A percentile compares a stretch with the other conserved stretches of the same genome.
These are phyloP conservation scores for Biscogniauxia marginata DNA, from an alignment of 2,329 filamentous ascomycete species.

Conservation along the genomic window DNA sequence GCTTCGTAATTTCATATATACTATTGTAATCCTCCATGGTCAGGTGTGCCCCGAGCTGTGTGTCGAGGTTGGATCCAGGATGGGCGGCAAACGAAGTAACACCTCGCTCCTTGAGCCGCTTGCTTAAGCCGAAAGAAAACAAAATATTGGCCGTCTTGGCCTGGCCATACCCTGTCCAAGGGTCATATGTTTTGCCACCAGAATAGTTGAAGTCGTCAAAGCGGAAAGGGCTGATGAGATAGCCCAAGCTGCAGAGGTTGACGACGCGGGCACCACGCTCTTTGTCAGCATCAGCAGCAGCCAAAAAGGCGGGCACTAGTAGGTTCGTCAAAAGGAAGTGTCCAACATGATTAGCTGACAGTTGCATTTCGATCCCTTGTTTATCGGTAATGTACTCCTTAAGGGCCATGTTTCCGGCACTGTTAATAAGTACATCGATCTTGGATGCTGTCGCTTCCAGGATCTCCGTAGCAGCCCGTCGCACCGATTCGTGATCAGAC, in stretches of 20 bases:
- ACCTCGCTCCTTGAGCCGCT: slow-evolving; percentile 30
- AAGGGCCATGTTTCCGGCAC: slow-evolving; percentile 23
- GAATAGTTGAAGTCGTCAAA: slow-evolving; percentile 44
- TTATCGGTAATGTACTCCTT: slow-evolving; percentile 23
- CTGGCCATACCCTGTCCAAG: slow-evolving; percentile 44
- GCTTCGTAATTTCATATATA: slow-evolving; percentile 23
- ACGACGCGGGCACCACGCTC: slow-evolving; percentile 38
- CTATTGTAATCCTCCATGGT: slow-evolving; percentile 6
- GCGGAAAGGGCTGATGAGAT: slow-evolving; percentile 37
- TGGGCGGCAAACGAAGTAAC: slow-evolving; percentile 34
- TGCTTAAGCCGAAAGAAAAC: slow-evolving; percentile 35
- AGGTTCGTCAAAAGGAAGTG: slow-evolving; percentile 48
- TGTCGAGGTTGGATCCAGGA: slow-evolving; percentile 32
- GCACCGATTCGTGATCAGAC: slow-evolving; percentile 21
- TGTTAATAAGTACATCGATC: slow-evolving; percentile 25
- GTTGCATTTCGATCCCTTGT: slow-evolving; percentile 36
- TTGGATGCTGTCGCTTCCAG: slow-evolving; percentile 10
- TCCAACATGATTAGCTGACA: slow-evolving; percentile 47
- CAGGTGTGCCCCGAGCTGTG: slow-evolving; percentile 25
- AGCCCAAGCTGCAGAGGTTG: slow-evolving; percentile 40
- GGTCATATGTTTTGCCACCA: slow-evolving; percentile 36
- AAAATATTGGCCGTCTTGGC: slow-evolving; percentile 48
- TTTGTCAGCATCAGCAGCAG: slow-evolving; percentile 27
- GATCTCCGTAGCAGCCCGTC: slow-evolving; percentile 20
- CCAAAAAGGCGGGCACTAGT: slow-evolving; percentile 40